These are phyloP conservation scores for Cordyceps pruinosa DNA, from an alignment of 2,329 filamentous ascomycete species.

Conservation along the genomic window DNA sequence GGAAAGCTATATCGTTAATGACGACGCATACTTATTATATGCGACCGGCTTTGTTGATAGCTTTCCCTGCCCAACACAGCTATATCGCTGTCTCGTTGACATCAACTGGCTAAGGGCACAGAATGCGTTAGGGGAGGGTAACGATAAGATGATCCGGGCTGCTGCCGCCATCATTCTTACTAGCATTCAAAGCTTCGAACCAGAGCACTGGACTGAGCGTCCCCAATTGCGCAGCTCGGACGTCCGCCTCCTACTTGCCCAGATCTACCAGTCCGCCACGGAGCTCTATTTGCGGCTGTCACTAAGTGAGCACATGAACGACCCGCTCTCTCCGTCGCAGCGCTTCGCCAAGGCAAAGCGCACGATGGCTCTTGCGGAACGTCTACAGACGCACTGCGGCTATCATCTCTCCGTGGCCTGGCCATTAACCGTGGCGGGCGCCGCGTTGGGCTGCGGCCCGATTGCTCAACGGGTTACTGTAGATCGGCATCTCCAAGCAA, in stretches of 20 bases:
- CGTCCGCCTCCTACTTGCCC: background rate
- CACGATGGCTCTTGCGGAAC: background rate
- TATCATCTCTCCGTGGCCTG: background rate
- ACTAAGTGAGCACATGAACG: background rate
- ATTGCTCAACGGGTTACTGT: background rate
- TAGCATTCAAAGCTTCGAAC: background rate
- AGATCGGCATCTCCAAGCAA: background rate
- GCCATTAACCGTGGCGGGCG: background rate
- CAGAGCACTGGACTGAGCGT: background rate
- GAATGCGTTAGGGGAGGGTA: background rate
- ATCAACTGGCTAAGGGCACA: background rate
- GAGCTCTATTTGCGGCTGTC: background rate
- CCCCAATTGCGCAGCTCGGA: background rate
- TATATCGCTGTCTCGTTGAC: background rate
- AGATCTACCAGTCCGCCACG: background rate
- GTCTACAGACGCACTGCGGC: background rate
- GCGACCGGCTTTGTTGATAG: background rate
- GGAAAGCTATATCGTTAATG: background rate
- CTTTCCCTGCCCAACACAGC: background rate
- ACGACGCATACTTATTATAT: background rate
- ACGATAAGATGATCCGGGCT: background rate
- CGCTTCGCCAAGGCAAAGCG: background rate
- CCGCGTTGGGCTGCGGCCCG: background rate
- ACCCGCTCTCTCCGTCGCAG: background rate
- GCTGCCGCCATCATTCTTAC: background rate